Evolutionary conservation across 352 stramenopile genomes (phyloP), one percentile per base, ranked within the genome.

Genomic region (Globisporangium okanoganense): DNA sequence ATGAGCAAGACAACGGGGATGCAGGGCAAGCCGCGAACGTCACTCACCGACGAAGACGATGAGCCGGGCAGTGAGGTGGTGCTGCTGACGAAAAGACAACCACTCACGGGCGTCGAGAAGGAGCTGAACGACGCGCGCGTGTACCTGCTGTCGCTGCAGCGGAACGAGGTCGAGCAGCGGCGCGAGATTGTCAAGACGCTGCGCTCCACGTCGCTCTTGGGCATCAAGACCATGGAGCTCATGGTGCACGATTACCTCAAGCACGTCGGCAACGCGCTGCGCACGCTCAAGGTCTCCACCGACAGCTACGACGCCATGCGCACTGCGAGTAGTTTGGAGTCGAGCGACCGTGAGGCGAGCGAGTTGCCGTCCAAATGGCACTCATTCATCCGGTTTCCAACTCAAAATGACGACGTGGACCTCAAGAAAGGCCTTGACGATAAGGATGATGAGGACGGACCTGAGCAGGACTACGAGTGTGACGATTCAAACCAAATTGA

Each of bases 181-280:
- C 54, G 61, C n/a, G 78, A 82, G 22, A 73, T 74, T 52, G 14
- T 63, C 8, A 50, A 40, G 16, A 79, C 71, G 4, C 66, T 85
- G 10, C 33, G 70, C 12, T 69, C 72, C 22, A 81, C 76, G n/a
- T 71, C 72, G 22, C 58, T 55, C 2, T 57, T 85, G 24, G 61
- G 67, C 0, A 70, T 84, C 18, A 84, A 82, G 50, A 88, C 78
- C 18, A 76, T 88, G 74, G 74, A 88, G 33, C 44, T 85, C 2
- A 79, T 88, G 74, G 66, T 82, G 31, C 61, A 74, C 41, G 78
- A 85, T 36, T 73, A 78, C 45, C 22, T 76, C 24, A 88, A 88
- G 63, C 73, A 77, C 18, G 45, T 68, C 24, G 41, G 33, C 38
- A 66, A 64, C 5, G 73, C 73, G 0, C 24, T 81, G 20, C 12